Evolutionary conservation across 1,139 yeast species (phyloP), one percentile per base, ranked within the genome.

Genomic region (Trichomonascaceae sp.): DNA sequence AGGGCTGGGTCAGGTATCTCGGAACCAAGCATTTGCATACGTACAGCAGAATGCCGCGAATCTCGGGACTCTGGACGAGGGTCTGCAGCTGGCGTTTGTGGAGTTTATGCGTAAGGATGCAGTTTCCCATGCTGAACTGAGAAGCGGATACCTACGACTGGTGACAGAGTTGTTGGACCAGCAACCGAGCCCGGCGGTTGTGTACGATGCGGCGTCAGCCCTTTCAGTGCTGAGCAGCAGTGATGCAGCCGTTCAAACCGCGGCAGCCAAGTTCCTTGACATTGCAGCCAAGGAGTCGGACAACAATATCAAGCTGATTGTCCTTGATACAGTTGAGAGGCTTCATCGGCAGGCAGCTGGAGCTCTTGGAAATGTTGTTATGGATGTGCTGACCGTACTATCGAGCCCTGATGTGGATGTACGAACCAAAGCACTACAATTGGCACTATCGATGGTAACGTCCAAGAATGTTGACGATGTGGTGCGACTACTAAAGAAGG

Each of bases 401-500:
- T 69, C 84, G 15, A 70, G 93, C 13, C 94, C 87, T 45, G 97
- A 92, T 51, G 59, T 87, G 43, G 96, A 81, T 46, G 96, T 89
- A 37, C 84, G 95, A 52, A 72, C 72, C 47, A 82, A 81, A 59
- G 94, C 94, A 4, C 67, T 92, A 43, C 78, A 77, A 40, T 81
- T 89, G 34, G 73, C 94, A 14, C 66, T 89, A 50, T 71, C 75
- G 45, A 70, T 92, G 57, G 76, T 87, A 33, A 68, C 92, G 31
- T 72, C 79, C 46, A 80, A 94, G 64, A 89, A 87, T 50, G 95
- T 87, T 31, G 96, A 87, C 50, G 96, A 85, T 51, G 94, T 89
- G 27, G 81, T 89, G 43, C 81, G 84, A 53, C 69, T 87, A 44
- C 72, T 92, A 59, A 89, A 84, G 64, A 89, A 84, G 54, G 99